Base-by-base conservation (phyloP, 2,329 filamentous ascomycete species). In the Colletotrichum magnum region DNA sequence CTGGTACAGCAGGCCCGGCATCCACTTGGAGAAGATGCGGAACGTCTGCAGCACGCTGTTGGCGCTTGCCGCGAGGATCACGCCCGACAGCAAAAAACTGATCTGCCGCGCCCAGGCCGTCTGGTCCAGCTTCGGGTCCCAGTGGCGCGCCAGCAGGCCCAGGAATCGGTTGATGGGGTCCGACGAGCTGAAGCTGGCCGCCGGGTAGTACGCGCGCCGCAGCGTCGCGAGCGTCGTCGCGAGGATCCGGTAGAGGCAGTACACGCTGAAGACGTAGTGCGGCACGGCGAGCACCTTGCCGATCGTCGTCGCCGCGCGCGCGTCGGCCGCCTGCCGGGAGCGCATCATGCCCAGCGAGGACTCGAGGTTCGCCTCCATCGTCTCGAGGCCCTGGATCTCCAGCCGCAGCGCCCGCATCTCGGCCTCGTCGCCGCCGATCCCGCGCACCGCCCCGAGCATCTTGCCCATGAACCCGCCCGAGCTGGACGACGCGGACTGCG, bases 101-200 rank as follows among this genome's bases (percentile, higher is more conserved):
- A 97, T 95, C 76, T 94, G 93, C 36, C 93, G 91, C 24, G 93
- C 91, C 93, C 94, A 97, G 10, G 93, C 92, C 12, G 90, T 87
- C 75, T 94, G 93, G 80, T 97, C 93, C 28, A 97, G 87, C 69
- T 91, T 89, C 3, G 93, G 93, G 76, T 97, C 93, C 88, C 93
- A 95, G 81, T 97, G 93, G 64, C 92, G 91, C 4, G 93, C 93
- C 18, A 97, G 82, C 13, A 97, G 85, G 5, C 93, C 93, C 9
- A 97, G 88, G 70, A 95, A 87, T 72, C 94, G 92, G 81, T 93
- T 97, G 77, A 97, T 93, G 0, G 94, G 94, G 77, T 97, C 94
- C 16, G 90, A 91, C 61, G 89, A 89, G 32, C 91, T 87, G 79
- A 94, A 91, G 41, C 81, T 78, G 13, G 75, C 67, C 5, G 78